phyloP scores from a whole-genome alignment of 805 yeast genomes.

The Candida caryicola region DNA sequence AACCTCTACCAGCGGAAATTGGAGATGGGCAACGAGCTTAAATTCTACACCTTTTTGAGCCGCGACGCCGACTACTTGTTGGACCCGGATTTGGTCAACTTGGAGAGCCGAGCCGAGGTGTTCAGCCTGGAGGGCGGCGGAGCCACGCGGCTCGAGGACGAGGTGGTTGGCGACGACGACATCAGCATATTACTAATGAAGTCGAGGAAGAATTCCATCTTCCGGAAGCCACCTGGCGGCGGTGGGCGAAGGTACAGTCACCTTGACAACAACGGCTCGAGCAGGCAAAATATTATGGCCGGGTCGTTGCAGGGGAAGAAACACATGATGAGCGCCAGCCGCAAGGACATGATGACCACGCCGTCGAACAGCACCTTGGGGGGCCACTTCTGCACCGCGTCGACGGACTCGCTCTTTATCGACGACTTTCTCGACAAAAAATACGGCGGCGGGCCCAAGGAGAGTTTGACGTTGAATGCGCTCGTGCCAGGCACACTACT shows the following conservation, averaged over 20 bases:
- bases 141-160: slow-evolving; percentile 6
- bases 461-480: not conserved
- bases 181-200: slow-evolving; percentile 22
- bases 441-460: slow-evolving; percentile 16
- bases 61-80: slow-evolving; percentile 29
- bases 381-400: slow-evolving; percentile 33
- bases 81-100: slow-evolving; percentile 27
- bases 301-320: not conserved
- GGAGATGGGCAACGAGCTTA: slow-evolving; percentile 16
- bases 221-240: slow-evolving; percentile 7
- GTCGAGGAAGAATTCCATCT: slow-evolving; percentile 26
- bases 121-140: slow-evolving; percentile 7
- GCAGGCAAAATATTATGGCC: not conserved
- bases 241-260: slow-evolving; percentile 13
- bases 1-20: slow-evolving; percentile 18
- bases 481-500: slow-evolving; percentile 3
- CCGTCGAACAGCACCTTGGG: slow-evolving; percentile 34
- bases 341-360: slow-evolving; percentile 18
- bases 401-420: slow-evolving; percentile 37
- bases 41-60: slow-evolving; percentile 35
- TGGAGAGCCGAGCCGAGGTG: slow-evolving; percentile 13
- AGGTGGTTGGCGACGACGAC: slow-evolving; percentile 21
- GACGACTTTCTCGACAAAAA: slow-evolving; percentile 31
- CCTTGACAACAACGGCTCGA: slow-evolving; percentile 12
- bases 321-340: not conserved